Evolutionary conservation across 202 grass and related monocot genomes (phyloP).

Genomic region (Saccharum hybrid): DNA sequence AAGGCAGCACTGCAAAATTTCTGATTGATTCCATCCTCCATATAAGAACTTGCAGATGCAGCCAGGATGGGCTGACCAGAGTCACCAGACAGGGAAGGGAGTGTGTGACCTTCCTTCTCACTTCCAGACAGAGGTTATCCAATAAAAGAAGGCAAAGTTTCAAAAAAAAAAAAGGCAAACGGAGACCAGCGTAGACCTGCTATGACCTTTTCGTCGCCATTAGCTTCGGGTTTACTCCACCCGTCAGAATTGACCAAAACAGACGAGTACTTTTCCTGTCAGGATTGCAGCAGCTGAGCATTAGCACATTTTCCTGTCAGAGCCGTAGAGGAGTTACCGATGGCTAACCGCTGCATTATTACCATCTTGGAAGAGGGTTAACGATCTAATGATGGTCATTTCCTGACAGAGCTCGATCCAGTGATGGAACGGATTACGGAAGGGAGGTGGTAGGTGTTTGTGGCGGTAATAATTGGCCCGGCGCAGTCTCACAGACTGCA

Average conservation of each 20-base stretch:
- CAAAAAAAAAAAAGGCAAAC: background rate
- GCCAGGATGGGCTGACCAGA: too few species aligned
- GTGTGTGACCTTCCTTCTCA: too few species aligned
- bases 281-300: too few species aligned
- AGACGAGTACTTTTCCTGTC: background rate
- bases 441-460: too few species aligned
- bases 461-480: too few species aligned
- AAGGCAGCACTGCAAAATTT: too few species aligned
- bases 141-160: background rate
- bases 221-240: background rate
- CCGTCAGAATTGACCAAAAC: slow-evolving; percentile 36
- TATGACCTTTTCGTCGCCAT: slow-evolving; percentile 27
- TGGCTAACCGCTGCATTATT: background rate
- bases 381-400: background rate
- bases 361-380: too few species aligned
- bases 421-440: background rate
- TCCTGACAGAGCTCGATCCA: background rate
- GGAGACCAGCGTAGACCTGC: slow-evolving; percentile 19
- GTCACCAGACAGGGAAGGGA: too few species aligned
- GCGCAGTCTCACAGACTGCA: background rate
- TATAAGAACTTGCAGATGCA: too few species aligned
- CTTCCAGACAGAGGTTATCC: background rate
- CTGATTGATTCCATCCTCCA: background rate
- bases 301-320: background rate
- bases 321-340: background rate